Evolutionary conservation across 768 basidiomycete genomes (phyloP).

Genomic region (Russula sp.): DNA sequence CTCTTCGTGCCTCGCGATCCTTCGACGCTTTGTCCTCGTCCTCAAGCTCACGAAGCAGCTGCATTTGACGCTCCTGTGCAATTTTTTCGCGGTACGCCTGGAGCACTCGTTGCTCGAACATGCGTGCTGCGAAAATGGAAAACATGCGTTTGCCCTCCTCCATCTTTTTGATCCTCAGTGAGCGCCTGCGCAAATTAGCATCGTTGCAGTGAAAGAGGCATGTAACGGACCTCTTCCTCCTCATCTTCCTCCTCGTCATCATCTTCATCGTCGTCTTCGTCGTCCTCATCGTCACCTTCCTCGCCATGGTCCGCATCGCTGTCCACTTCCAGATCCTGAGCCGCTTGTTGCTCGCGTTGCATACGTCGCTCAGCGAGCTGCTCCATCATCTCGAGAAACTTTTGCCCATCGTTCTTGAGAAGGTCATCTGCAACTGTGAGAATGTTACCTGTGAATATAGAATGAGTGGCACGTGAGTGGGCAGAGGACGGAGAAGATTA

Average conservation of each 20-base stretch:
- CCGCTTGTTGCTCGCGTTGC: conserved; percentile 77
- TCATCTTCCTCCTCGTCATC: conserved; percentile 54
- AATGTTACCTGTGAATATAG: conserved; percentile 79
- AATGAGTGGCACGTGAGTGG: conserved; percentile 30
- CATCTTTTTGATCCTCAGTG: conserved; percentile 97
- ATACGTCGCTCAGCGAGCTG: conserved; percentile 93
- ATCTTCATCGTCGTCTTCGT: conserved; percentile 50
- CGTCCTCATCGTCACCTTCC: conserved; percentile 49
- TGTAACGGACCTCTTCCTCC: conserved; percentile 35
- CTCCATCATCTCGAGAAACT: conserved; percentile 99
- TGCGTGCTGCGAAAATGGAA: conserved; percentile 97
- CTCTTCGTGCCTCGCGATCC: conserved; percentile 89
- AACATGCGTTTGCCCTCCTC: conserved; percentile 99
- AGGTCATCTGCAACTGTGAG: conserved; percentile 98
- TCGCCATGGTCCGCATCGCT: conserved; percentile 51
- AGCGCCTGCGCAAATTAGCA: conserved; percentile 49
- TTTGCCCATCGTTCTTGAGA: conserved; percentile 96
- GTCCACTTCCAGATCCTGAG: conserved; percentile 46
- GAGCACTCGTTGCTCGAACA: conserved; percentile 98
- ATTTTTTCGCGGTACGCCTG: conserved; percentile 96
- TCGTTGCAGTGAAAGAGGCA: conserved; percentile 20
- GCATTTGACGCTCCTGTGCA: conserved; percentile 91
- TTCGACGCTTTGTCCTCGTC: conserved; percentile 87
- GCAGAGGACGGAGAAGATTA: conserved; percentile 18
- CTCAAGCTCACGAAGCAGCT: conserved; percentile 90